Evolutionary conservation across 257 asterid species (phyloP).

Genomic region (Rhazya stricta): DNA sequence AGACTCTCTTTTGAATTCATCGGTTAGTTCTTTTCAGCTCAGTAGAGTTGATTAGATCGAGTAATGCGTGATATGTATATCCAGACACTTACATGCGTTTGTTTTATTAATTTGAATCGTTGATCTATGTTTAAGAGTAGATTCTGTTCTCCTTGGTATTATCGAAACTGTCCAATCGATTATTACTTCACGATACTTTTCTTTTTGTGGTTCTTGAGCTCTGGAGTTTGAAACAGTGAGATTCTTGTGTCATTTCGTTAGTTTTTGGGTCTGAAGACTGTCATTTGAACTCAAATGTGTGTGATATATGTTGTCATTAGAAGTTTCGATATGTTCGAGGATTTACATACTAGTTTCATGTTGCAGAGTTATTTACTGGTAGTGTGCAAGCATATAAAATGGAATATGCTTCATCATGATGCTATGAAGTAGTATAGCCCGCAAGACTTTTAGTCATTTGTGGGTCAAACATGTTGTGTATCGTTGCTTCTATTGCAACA

Average conservation of each 20-base stretch:
- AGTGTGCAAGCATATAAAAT: background rate
- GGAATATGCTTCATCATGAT: background rate
- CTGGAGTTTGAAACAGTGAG: background rate
- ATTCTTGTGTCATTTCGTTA: background rate
- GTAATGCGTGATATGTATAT: background rate
- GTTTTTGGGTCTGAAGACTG: background rate
- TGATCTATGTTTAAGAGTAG: background rate
- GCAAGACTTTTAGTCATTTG: background rate
- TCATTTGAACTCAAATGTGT: background rate
- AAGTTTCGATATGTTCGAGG: background rate
- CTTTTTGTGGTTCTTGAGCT: background rate
- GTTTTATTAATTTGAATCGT: background rate
- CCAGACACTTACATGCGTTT: background rate
- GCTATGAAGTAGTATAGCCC: background rate
- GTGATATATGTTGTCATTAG: no score
- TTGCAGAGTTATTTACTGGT: background rate
- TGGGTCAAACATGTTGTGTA: background rate
- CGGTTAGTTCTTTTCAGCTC: background rate
- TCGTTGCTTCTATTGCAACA: background rate
- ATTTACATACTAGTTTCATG: background rate
- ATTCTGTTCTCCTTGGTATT: slow-evolving; percentile 6
- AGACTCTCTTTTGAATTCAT: background rate
- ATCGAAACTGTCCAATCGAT: background rate
- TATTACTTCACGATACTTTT: background rate
- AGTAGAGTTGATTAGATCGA: background rate